Evolutionary conservation across 2,329 filamentous ascomycete species (phyloP).

Genomic region (Colletotrichum sp.): DNA sequence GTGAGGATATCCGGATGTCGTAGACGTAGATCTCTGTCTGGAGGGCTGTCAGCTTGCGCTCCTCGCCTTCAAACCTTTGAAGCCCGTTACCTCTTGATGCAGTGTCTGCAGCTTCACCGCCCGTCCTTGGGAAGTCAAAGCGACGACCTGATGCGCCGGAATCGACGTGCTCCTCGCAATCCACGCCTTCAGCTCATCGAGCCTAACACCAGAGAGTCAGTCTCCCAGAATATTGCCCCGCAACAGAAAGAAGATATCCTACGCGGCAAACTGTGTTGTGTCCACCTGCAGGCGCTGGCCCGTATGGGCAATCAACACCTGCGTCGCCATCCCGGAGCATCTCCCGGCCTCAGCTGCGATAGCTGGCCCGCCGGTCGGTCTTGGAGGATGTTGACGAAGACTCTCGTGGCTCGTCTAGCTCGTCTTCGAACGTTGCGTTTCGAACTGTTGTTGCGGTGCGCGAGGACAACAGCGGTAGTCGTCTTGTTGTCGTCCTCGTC

Average conservation of each 20-base stretch:
- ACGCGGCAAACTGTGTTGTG: slow-evolving; percentile 77
- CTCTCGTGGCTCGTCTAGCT: not conserved
- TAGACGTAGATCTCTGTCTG: slow-evolving; percentile 92
- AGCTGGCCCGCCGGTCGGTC: slow-evolving; percentile 9
- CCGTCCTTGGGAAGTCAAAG: slow-evolving; percentile 84
- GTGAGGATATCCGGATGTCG: slow-evolving; percentile 76
- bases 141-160: slow-evolving; percentile 78
- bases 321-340: slow-evolving; percentile 80
- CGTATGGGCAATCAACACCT: slow-evolving; percentile 91
- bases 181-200: slow-evolving; percentile 86
- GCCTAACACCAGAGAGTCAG: slow-evolving; percentile 47
- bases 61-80: not conserved
- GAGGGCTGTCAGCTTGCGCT: slow-evolving; percentile 12
- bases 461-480: not conserved
- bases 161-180: slow-evolving; percentile 78
- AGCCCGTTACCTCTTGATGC: slow-evolving; percentile 69
- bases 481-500: not conserved
- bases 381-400: not conserved
- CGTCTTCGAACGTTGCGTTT: not conserved
- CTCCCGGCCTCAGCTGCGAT: slow-evolving; percentile 30
- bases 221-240: not conserved
- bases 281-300: slow-evolving; percentile 86
- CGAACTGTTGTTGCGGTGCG: not conserved
- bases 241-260: slow-evolving; percentile 33
- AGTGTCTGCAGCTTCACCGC: slow-evolving; percentile 83